phyloP scores from a whole-genome alignment of 23 red algal species.

The Cyanidiococcus yangmingshanensis region DNA sequence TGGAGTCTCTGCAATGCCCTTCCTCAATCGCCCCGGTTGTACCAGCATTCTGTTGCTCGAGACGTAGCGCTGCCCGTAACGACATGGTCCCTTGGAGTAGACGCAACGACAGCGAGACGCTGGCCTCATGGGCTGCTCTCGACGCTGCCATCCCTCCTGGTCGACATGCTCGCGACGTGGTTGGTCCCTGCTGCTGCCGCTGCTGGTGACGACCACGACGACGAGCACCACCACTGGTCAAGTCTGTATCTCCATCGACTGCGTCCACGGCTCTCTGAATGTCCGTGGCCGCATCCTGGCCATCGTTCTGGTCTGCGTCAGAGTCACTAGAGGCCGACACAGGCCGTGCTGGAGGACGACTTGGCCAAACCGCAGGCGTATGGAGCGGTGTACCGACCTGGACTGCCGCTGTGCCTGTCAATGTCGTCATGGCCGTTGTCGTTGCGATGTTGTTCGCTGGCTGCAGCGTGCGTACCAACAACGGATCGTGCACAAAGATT shows the following conservation, averaged over 20 bases:
- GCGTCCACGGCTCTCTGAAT: background rate
- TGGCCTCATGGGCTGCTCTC: background rate
- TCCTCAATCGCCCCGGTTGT: background rate
- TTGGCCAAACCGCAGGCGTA: background rate
- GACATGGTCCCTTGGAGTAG: constrained; percentile 18
- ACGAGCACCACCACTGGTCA: background rate
- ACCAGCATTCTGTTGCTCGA: background rate
- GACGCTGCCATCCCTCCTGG: background rate
- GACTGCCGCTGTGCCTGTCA: background rate
- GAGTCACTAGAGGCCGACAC: background rate
- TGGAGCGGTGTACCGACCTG: background rate
- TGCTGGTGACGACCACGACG: background rate
- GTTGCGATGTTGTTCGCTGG: background rate
- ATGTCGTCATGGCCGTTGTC: background rate
- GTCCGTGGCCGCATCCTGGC: background rate
- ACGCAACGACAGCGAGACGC: background rate
- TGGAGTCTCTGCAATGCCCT: constrained; percentile 6
- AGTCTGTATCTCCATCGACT: too few species aligned
- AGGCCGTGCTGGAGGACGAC: background rate
- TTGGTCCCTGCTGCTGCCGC: background rate
- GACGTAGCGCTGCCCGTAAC: constrained; percentile 14
- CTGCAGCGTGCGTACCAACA: constrained; percentile 32
- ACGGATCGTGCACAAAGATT: constrained; percentile 96
- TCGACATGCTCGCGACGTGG: background rate
- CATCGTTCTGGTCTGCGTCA: background rate